phyloP scores from a whole-genome alignment of 2,329 filamentous ascomycete species.

The Tolypocladium endophyticum region DNA sequence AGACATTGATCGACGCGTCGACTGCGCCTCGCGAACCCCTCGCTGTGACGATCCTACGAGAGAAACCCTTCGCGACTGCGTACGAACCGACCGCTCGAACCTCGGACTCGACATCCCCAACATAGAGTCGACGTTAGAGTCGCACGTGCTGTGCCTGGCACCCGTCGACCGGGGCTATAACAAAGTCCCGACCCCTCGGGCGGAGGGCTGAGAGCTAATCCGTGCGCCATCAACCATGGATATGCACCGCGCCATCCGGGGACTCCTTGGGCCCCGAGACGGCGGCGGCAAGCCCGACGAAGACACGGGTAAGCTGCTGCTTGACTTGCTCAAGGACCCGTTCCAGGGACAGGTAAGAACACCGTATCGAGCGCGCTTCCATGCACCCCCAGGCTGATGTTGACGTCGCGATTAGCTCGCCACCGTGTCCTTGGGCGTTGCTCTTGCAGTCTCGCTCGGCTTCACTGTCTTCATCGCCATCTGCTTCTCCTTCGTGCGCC shows the following conservation, averaged over 20 bases:
- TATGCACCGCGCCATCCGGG: not conserved
- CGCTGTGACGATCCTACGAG: not conserved
- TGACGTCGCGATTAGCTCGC: conserved; percentile 13
- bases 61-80: not conserved
- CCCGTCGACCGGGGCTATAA: not conserved
- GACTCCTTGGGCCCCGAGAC: not conserved
- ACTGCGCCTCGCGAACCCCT: not conserved
- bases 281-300: not conserved
- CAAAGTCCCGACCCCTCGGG: not conserved
- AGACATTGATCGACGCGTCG: conserved; percentile 1
- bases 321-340: conserved; percentile 38
- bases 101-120: not conserved
- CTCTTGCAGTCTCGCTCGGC: conserved; percentile 69
- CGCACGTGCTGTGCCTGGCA: not conserved
- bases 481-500: conserved; percentile 79
- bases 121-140: not conserved
- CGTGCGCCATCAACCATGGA: not conserved
- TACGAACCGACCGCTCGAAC: not conserved
- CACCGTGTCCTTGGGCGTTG: conserved; percentile 57
- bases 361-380: not conserved
- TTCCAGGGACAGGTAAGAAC: conserved; percentile 34
- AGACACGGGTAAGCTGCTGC: conserved; percentile 30
- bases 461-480: conserved; percentile 65
- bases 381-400: not conserved
- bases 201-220: not conserved